Evolutionary conservation across 2,329 filamentous ascomycete genomes (phyloP).

Genomic region (Calonectria leucothoes): DNA sequence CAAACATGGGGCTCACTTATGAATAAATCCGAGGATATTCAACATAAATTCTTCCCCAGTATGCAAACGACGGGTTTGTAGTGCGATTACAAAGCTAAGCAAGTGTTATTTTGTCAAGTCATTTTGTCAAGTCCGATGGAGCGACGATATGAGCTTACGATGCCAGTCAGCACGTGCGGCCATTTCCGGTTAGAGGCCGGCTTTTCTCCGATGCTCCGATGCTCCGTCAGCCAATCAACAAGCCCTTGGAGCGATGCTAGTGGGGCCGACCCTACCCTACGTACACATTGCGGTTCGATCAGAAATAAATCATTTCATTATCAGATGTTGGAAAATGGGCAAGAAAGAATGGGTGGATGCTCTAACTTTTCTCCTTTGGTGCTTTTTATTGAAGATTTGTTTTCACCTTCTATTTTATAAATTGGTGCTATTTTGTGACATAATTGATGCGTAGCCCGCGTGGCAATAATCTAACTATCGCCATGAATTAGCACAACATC

Average conservation of each 20-base stretch:
- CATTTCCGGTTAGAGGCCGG: background rate
- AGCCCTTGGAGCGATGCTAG: background rate
- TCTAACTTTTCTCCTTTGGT: background rate
- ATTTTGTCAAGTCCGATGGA: background rate
- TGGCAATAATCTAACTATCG: too few relatives aligned
- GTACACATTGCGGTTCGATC: background rate
- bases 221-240: background rate
- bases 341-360: background rate
- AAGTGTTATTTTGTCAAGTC: too few relatives aligned
- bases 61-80: background rate
- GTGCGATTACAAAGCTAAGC: background rate
- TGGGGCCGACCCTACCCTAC: background rate
- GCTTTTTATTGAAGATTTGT: background rate
- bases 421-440: too few relatives aligned
- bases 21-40: background rate
- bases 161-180: background rate
- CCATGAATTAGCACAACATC: too few relatives aligned
- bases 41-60: background rate
- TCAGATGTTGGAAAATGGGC: background rate
- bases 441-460: too few relatives aligned
- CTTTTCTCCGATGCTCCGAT: constrained; percentile 12
- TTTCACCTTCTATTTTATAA: background rate
- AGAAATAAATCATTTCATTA: background rate
- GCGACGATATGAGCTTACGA: background rate
- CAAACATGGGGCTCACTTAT: background rate